Base-by-base conservation (phyloP, 352 stramenopile species). In the Detonula confervacea region DNA sequence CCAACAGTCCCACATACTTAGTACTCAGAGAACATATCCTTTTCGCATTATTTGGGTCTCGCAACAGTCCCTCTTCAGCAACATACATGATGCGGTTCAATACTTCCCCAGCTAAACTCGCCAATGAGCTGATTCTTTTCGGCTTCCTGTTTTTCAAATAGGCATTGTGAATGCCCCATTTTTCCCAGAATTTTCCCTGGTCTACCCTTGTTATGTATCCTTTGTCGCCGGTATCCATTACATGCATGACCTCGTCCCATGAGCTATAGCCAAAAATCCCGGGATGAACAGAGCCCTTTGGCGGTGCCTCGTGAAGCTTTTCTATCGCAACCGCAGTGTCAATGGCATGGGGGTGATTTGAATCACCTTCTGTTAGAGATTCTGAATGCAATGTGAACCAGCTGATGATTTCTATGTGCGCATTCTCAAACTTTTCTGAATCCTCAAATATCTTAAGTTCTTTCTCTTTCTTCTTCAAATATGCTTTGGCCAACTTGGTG, bases 111-210 rank as follows among this genome's bases (percentile, higher is more conserved):
- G 18, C 18, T 27, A 54, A 18, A 27, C 2, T 54, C 2, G 1
- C n/a, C 24, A 27, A 11, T 27, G 46, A 54, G 3, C 52, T 65
- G 22, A 65, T 65, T 35, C 33, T 5, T 54, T 0, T 18, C 3
- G 56, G 16, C 16, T 18, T 47, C 8, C 56, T 27, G 20, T 65
- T 65, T 20, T 65, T 65, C 56, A 65, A 52, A 29, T 54, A 47
- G 14, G 20, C 56, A 65, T 65, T 16, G 12, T 20, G 42, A n/a
- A 65, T 35, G n/a, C n/a, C n/a, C n/a, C n/a, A 61, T 5, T 24
- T 11, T 12, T 39, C 55, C 55, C 55, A 64, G 30, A 29, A 64
- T 33, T 49, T 49, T 22, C 44, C 44, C 9, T 52, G 22, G 11
- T 65, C 35, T 30, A 35, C 35, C 16, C 44, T 51, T 3, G 3